phyloP scores from a whole-genome alignment of 345 rosid species.

The Trapa incisa region DNA sequence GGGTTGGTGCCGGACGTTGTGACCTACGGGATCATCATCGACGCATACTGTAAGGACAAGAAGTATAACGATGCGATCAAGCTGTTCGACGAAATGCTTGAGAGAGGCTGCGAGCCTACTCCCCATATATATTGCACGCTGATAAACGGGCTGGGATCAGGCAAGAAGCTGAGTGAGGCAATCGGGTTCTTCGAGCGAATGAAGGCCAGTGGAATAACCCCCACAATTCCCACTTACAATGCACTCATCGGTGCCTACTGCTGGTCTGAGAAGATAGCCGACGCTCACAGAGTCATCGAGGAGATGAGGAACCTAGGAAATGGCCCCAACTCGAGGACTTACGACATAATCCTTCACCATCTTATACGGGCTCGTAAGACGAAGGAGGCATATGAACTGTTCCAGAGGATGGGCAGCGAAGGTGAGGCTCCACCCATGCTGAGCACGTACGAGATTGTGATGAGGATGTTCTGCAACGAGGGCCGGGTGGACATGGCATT shows the following conservation, averaged over 20 bases:
- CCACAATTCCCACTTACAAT: slow-evolving; percentile 67
- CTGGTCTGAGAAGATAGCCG: slow-evolving; percentile 40
- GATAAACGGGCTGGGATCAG: slow-evolving; percentile 73
- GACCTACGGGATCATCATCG: slow-evolving; percentile 58
- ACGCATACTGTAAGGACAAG: slow-evolving; percentile 36
- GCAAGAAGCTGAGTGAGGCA: slow-evolving; percentile 46
- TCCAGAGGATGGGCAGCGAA: slow-evolving; percentile 35
- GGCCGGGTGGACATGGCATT: slow-evolving; percentile 52
- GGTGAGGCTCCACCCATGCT: slow-evolving; percentile 39
- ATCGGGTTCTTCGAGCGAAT: slow-evolving; percentile 42
- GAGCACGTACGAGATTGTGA: slow-evolving; percentile 68
- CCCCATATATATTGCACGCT: slow-evolving; percentile 68
- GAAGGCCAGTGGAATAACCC: slow-evolving; percentile 44
- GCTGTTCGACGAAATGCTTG: slow-evolving; percentile 51
- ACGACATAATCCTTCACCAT: slow-evolving; percentile 69
- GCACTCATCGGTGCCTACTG: slow-evolving; percentile 74
- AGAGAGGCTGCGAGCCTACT: slow-evolving; percentile 43
- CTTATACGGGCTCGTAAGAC: slow-evolving; percentile 32
- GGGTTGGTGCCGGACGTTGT: slow-evolving; percentile 63
- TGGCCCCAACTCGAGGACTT: slow-evolving; percentile 69
- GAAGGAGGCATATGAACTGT: slow-evolving; percentile 44
- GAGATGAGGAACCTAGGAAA: slow-evolving; percentile 50
- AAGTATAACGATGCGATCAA: slow-evolving; percentile 38
- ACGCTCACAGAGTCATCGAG: slow-evolving; percentile 40
- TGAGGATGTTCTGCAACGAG: slow-evolving; percentile 74